Evolutionary conservation across 768 basidiomycete species (phyloP).

Genomic region (Saitozyma sp.): DNA sequence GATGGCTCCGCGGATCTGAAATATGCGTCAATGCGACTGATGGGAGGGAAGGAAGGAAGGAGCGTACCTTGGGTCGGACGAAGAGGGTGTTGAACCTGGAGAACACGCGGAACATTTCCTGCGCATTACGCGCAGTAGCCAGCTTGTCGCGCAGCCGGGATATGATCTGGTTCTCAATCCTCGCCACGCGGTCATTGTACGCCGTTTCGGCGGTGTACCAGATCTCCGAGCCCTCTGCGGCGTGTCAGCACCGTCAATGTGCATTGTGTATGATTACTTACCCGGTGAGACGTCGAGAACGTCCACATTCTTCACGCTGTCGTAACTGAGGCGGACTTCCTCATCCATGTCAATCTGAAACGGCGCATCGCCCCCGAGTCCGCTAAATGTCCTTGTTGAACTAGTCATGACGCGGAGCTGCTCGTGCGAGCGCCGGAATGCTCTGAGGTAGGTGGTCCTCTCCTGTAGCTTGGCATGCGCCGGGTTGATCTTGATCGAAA

Average conservation of each 20-base stretch:
- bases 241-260: conserved; percentile 1
- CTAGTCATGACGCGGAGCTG: conserved; percentile 97
- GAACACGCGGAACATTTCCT: conserved; percentile 99
- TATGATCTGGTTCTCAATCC: conserved; percentile 99
- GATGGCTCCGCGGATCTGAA: conserved; percentile 90
- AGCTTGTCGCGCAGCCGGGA: conserved; percentile 84
- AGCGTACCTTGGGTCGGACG: conserved; percentile 82
- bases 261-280: conserved; percentile 52
- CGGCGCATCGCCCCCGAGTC: conserved; percentile 64
- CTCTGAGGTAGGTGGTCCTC: conserved; percentile 76
- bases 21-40: neutral
- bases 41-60: neutral
- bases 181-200: conserved; percentile 94
- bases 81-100: conserved; percentile 97
- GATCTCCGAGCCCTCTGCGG: conserved; percentile 87
- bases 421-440: conserved; percentile 96
- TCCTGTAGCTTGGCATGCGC: conserved; percentile 92
- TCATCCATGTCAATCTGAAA: conserved; percentile 94
- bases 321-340: conserved; percentile 93
- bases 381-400: conserved; percentile 79
- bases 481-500: conserved; percentile 89
- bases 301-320: conserved; percentile 94
- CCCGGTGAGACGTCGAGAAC: conserved; percentile 90
- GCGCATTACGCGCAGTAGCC: conserved; percentile 93
- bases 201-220: conserved; percentile 97